A percentile compares a stretch with the other conserved stretches of the same genome.
Evolutionary conservation across 257 asterid species (phyloP).

Genomic region (Nicotiana obtusifolia): DNA sequence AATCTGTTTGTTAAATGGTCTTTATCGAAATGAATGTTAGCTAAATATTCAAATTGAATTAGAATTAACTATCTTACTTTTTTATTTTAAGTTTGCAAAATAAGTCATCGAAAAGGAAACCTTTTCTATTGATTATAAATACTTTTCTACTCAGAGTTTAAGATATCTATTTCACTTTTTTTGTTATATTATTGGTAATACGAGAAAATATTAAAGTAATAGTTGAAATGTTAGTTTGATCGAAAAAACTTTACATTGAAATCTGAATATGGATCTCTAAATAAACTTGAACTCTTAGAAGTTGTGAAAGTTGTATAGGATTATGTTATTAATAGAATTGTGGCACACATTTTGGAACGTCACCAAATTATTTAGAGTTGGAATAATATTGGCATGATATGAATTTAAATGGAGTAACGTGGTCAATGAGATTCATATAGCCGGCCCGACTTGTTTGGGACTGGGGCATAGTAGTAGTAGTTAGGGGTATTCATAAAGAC

Average conservation of each 20-base stretch:
- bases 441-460: not conserved
- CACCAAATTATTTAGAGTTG: not conserved
- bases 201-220: slow-evolving; percentile 2
- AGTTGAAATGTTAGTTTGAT: not conserved
- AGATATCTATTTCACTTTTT: not conserved
- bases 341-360: not conserved
- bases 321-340: not conserved
- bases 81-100: not conserved
- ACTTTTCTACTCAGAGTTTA: not conserved
- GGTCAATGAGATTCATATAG: not conserved
- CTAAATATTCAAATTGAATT: not conserved
- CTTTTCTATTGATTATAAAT: not conserved
- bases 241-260: not conserved
- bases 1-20: not conserved
- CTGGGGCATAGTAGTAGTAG: not conserved
- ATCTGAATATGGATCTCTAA: not conserved
- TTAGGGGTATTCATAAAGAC: too few species aligned
- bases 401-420: not conserved
- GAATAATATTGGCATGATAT: not conserved
- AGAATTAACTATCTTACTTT: not conserved
- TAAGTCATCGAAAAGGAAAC: not conserved
- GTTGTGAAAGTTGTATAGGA: not conserved
- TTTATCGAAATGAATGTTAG: not conserved
- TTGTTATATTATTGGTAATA: not conserved
- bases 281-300: not conserved